phyloP scores from a whole-genome alignment of 768 basidiomycete genomes.

The Boletus patriciae region DNA sequence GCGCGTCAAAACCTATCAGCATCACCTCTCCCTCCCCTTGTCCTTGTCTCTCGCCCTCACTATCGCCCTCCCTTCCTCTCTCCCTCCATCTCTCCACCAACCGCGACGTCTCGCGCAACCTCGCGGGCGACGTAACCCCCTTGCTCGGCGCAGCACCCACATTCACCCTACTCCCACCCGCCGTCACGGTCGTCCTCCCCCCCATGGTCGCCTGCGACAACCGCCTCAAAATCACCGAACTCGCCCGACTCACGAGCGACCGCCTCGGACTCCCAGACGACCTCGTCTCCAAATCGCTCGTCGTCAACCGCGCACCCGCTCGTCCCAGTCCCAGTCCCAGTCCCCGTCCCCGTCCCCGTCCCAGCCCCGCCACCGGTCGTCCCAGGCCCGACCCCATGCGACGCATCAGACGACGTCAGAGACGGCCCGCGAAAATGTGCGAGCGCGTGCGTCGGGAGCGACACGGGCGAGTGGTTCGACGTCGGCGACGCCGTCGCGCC shows the following conservation, averaged over 20 bases:
- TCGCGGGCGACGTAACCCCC: background rate
- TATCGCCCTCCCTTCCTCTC: background rate
- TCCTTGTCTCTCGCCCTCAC: background rate
- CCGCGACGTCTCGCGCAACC: conserved; percentile 2
- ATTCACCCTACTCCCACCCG: no score
- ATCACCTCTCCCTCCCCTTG: conserved; percentile 18
- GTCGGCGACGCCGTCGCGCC: conserved; percentile 2
- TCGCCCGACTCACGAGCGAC: conserved; percentile 30
- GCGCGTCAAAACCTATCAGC: conserved; percentile 17
- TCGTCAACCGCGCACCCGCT: conserved; percentile 25
- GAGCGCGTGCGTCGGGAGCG: conserved; percentile 12
- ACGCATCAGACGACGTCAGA: background rate
- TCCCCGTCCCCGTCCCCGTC: no score
- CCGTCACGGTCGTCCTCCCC: background rate
- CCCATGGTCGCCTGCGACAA: conserved; percentile 21
- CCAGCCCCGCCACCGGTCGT: no score
- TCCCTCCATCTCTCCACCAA: conserved; percentile 2
- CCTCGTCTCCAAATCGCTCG: background rate
- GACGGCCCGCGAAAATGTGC: conserved; percentile 1
- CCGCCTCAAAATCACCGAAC: conserved; percentile 27
- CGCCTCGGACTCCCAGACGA: background rate
- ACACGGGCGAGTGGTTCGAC: conserved; percentile 15
- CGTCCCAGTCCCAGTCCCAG: no score
- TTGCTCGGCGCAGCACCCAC: background rate
- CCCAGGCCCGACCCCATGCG: background rate